Evolutionary conservation across 139 green algal species (phyloP), one percentile per base, ranked within the genome.

Genomic region (Eudorina sp.): DNA sequence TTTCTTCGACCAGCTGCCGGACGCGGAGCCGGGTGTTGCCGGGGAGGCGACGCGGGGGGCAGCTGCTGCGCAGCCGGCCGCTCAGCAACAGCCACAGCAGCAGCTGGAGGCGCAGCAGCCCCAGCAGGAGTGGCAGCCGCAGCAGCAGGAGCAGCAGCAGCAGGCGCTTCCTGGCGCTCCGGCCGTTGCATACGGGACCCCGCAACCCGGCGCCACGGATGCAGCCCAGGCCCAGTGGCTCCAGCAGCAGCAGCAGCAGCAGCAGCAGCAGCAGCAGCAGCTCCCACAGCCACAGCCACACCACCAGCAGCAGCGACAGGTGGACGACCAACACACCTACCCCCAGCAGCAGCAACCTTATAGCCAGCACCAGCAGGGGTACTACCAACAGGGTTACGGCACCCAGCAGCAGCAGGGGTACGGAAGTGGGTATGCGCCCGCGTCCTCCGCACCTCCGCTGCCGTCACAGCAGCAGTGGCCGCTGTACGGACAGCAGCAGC

Each of bases 61-160:
- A 69, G 60, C 60, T 69, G 60, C 60, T 36, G 60, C n/a, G n/a
- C 64, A 74, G 64, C 64, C 41, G n/a, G n/a, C 64, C 18, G 51
- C 51, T 58, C 58, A 68, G 58, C 58, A 68, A 68, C 58, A 68
- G 58, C 58, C 29, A 31, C n/a, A 41, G 64, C 64, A 14, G n/a
- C 64, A 13, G 64, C 8, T 11, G 38, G 38, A 53, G 69, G 13
- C 1, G 34, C 69, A 53, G 13, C 38, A 16, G 31, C n/a, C n/a
- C n/a, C 43, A 80, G 36, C 43, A 58, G 69, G 43, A 41, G 43
- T 27, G 27, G 27, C 72, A 60, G 25, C 5, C 21, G 43, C 76
- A 53, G 34, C 53, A 34, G 51, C 74, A 68, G 34, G 36, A 68
- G 31, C 69, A 53, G 25, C 66, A 45, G 19, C 64, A 73, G 64